A percentile compares a stretch with the other conserved stretches of the same genome.
Conservation (phyloP, 148 eudicot species). For the Camellia lanceoleosa region DNA sequence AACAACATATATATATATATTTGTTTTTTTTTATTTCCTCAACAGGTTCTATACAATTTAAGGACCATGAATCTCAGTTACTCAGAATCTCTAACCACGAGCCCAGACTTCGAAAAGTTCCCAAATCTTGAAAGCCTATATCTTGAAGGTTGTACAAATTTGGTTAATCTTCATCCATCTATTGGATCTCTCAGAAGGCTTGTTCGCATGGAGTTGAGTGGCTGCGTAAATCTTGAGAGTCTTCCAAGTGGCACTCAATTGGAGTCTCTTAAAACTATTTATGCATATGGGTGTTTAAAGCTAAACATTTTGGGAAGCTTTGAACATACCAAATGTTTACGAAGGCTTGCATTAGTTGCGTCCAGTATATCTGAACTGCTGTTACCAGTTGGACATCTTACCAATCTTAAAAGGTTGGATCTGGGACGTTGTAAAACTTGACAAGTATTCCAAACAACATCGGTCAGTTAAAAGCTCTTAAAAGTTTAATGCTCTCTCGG, state of each 20-base stretch:
- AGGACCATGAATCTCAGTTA: neutral
- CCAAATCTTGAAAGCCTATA: neutral
- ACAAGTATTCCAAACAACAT: neutral
- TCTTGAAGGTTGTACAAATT: neutral
- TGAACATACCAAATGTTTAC: neutral
- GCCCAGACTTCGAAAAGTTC: neutral
- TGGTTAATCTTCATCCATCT: too few relatives aligned
- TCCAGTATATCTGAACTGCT: neutral
- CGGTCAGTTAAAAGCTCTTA: neutral
- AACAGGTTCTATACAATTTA: neutral
- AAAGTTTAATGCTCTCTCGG: neutral
- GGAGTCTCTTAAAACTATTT: neutral
- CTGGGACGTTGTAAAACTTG: neutral
- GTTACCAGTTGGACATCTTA: neutral
- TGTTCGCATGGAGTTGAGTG: neutral
- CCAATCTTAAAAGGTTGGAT: neutral
- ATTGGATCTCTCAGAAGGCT: neutral
- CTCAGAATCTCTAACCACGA: neutral
- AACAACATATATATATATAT: too few relatives aligned
- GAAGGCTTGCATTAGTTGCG: neutral
- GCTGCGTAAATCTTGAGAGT: neutral
- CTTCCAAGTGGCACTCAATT: neutral
- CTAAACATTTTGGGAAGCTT: neutral
- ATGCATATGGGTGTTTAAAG: neutral
- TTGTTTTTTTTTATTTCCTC: neutral